Evolutionary conservation across 257 asterid species (phyloP).

Genomic region (Buddleja alternifolia): DNA sequence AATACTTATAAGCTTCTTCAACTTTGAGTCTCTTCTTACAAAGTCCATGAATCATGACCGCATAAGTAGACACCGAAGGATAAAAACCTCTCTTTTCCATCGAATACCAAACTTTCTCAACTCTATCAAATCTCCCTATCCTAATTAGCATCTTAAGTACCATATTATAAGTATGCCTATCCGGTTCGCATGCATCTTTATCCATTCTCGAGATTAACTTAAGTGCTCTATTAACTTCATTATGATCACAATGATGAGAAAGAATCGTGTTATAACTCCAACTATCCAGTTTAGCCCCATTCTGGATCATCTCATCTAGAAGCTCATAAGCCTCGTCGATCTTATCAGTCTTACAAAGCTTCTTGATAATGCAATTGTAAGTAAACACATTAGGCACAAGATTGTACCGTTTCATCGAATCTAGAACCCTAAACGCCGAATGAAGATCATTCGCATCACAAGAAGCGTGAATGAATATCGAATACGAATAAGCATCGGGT

Average conservation of each 20-base stretch:
- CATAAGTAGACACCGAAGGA: conserved; percentile 79
- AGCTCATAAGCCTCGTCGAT: conserved; percentile 77
- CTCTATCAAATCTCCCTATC: conserved; percentile 80
- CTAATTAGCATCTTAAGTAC: conserved; percentile 82
- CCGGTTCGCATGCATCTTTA: conserved; percentile 44
- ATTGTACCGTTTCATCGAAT: conserved; percentile 67
- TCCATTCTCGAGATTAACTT: conserved; percentile 72
- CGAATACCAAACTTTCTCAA: conserved; percentile 65
- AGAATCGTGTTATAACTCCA: conserved; percentile 81
- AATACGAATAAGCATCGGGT: conserved; percentile 83
- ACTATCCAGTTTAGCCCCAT: conserved; percentile 58
- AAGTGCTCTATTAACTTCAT: conserved; percentile 72
- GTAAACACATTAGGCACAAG: conserved; percentile 79
- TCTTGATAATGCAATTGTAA: conserved; percentile 68
- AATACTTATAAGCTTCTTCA: conserved; percentile 75
- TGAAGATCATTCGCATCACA: conserved; percentile 63
- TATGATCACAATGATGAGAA: conserved; percentile 70
- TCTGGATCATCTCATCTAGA: conserved; percentile 66
- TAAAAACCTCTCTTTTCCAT: conserved; percentile 75
- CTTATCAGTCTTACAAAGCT: conserved; percentile 65
- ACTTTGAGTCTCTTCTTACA: conserved; percentile 76
- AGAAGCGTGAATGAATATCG: conserved; percentile 68
- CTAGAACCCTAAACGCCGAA: conserved; percentile 67
- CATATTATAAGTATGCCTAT: conserved; percentile 76
- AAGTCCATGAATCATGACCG: conserved; percentile 88